Percentiles rank a stretch among this genome's conserved stretches.
Evolutionary conservation across 1,284 basidiomycete genomes (phyloP).

Genomic region (Irpex rosettiformis): DNA sequence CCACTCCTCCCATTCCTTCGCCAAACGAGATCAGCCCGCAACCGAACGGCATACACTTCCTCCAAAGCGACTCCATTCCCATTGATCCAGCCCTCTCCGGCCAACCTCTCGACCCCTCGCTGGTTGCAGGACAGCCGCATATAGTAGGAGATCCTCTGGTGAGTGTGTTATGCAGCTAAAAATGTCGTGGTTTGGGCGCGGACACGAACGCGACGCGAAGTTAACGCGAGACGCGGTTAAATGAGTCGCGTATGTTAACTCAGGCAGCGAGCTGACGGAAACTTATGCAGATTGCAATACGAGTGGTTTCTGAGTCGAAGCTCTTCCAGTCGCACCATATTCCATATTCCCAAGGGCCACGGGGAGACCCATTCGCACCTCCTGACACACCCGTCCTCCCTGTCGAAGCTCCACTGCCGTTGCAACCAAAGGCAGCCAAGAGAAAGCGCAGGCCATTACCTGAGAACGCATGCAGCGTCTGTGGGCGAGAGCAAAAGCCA

Average conservation of each 20-base stretch:
- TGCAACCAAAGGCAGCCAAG: constrained; percentile 26
- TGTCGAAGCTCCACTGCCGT: constrained; percentile 31
- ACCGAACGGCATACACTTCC: constrained; percentile 42
- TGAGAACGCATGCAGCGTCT: constrained; percentile 67
- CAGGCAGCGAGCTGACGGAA: constrained; percentile 19
- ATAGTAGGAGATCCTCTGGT: constrained; percentile 21
- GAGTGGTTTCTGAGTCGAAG: constrained; percentile 16
- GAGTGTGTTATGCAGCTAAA: constrained; percentile 13
- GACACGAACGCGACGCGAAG: constrained; percentile 25
- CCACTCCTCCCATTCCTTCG: background rate
- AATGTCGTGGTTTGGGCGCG: constrained; percentile 5
- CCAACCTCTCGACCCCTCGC: constrained; percentile 48
- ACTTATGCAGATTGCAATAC: constrained; percentile 17
- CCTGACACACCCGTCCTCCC: constrained; percentile 48
- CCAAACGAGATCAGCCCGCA: constrained; percentile 2
- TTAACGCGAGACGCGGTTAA: constrained; percentile 29
- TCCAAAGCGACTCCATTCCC: constrained; percentile 54
- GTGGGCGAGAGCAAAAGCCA: constrained; percentile 60
- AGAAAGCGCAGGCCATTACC: constrained; percentile 51
- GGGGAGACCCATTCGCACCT: constrained; percentile 77
- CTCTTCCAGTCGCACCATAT: constrained; percentile 19
- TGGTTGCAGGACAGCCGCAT: constrained; percentile 33
- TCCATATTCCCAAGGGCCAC: constrained; percentile 66
- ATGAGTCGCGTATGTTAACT: constrained; percentile 20
- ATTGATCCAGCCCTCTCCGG: constrained; percentile 67